A percentile compares a stretch with the other conserved stretches of the same genome.
Evolutionary conservation across 2,329 filamentous ascomycete species (phyloP).

Genomic region (Beauveria sp.): DNA sequence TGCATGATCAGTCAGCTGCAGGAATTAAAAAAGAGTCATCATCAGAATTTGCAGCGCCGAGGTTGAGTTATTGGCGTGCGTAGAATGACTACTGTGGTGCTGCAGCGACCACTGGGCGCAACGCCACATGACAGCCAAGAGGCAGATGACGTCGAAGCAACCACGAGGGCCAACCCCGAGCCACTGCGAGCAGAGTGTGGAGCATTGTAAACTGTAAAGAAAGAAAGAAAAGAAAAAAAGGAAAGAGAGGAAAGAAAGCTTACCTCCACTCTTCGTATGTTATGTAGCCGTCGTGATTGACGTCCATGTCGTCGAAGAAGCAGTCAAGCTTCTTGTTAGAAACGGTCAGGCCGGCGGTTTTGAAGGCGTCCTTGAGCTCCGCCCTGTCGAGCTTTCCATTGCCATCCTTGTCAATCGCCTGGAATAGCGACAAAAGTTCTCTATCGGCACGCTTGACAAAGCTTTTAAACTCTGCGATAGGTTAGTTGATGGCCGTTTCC

Average conservation of each 20-base stretch:
- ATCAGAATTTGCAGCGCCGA: not conserved
- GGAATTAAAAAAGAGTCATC: not conserved
- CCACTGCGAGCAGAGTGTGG: not conserved
- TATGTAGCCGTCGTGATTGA: constrained; percentile 80
- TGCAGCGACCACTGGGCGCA: constrained; percentile 1
- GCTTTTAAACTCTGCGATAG: constrained; percentile 66
- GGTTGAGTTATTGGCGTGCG: not conserved
- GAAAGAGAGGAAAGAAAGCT: constrained; percentile 24
- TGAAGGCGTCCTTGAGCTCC: constrained; percentile 76
- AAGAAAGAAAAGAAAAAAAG: constrained; percentile 9
- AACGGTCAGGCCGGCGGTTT: constrained; percentile 69
- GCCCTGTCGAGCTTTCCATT: constrained; percentile 80
- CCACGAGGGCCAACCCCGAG: not conserved
- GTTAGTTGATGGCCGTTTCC: not conserved
- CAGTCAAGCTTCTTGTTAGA: constrained; percentile 68
- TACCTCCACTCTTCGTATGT: constrained; percentile 97
- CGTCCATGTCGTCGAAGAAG: constrained; percentile 87
- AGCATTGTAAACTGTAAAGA: not conserved
- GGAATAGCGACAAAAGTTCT: constrained; percentile 75
- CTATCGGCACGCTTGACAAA: constrained; percentile 86
- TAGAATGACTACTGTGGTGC: not conserved
- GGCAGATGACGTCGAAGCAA: constrained; percentile 18
- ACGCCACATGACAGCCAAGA: constrained; percentile 17
- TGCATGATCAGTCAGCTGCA: constrained; percentile 1
- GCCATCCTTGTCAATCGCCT: constrained; percentile 75